Conservation (phyloP, 805 yeast genomes). For the Saitoella complicata region DNA sequence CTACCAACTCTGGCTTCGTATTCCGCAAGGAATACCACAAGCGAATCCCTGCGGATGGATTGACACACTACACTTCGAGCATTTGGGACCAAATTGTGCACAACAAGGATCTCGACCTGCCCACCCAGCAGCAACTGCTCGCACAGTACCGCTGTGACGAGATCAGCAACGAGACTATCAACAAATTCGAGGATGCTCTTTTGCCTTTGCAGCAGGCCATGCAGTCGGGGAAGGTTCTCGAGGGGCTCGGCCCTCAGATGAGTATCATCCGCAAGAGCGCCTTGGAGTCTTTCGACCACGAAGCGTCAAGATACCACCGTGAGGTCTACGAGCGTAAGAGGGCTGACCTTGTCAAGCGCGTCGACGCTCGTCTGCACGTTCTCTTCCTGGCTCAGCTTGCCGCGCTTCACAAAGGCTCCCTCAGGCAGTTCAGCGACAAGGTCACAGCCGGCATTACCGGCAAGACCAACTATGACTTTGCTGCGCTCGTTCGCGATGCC, state of each 20-base stretch:
- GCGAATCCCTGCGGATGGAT: constrained; percentile 82
- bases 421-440: constrained; percentile 17
- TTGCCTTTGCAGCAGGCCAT: constrained; percentile 16
- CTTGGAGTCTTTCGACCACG: constrained; percentile 40
- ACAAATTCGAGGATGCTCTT: constrained; percentile 27
- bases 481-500: constrained; percentile 18
- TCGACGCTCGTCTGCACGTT: constrained; percentile 32
- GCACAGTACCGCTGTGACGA: constrained; percentile 93
- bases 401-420: constrained; percentile 22
- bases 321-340: constrained; percentile 54
- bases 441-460: constrained; percentile 6
- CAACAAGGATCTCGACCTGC: constrained; percentile 87
- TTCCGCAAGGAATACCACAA: constrained; percentile 67
- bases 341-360: constrained; percentile 28
- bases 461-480: constrained; percentile 12
- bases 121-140: constrained; percentile 89
- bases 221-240: constrained; percentile 15
- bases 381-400: constrained; percentile 30
- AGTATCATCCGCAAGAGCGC: constrained; percentile 30
- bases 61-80: constrained; percentile 79
- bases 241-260: constrained; percentile 29
- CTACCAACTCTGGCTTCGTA: constrained; percentile 22
- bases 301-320: constrained; percentile 60
- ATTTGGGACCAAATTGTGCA: constrained; percentile 90
- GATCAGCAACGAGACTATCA: constrained; percentile 41